Conservation (phyloP, 2,329 filamentous ascomycete genomes). For the Colletotrichum gigasporum region DNA sequence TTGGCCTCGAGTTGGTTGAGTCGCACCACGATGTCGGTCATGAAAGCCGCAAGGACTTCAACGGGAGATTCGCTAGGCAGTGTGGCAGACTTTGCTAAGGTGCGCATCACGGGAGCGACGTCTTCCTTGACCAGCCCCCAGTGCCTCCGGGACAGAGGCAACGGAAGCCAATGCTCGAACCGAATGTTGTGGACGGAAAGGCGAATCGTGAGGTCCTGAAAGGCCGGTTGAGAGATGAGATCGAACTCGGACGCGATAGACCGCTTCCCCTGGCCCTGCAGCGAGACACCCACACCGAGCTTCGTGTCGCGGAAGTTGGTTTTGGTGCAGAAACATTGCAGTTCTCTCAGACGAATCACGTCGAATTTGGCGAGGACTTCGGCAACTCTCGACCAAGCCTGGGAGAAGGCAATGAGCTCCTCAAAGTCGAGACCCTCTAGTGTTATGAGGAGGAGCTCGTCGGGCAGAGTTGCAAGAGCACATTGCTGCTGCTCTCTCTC, state of each 20-base stretch:
- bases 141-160: conserved; percentile 56
- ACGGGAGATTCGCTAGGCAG: conserved; percentile 33
- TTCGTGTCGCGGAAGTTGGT: conserved; percentile 46
- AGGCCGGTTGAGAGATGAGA: conserved; percentile 54
- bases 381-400: conserved; percentile 47
- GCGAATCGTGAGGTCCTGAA: conserved; percentile 44
- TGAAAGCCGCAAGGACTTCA: conserved; percentile 55
- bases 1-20: conserved; percentile 46
- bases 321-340: conserved; percentile 58
- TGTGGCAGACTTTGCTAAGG: conserved; percentile 37
- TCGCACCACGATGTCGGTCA: conserved; percentile 60
- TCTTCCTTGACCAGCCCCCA: conserved; percentile 47
- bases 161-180: conserved; percentile 55
- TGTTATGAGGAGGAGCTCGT: conserved; percentile 50
- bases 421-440: conserved; percentile 44
- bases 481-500: neutral
- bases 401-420: conserved; percentile 47
- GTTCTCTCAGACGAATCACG: conserved; percentile 51
- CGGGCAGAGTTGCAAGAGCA: conserved; percentile 40
- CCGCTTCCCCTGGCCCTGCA: conserved; percentile 34
- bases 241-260: conserved; percentile 59
- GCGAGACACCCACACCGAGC: conserved; percentile 53
- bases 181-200: conserved; percentile 51
- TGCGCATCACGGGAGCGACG: conserved; percentile 33
- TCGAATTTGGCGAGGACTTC: conserved; percentile 45